A percentile compares a stretch with the other conserved stretches of the same genome.
phyloP scores from a whole-genome alignment of 176 grass and related monocot species.

The Ensete ventricosum region DNA sequence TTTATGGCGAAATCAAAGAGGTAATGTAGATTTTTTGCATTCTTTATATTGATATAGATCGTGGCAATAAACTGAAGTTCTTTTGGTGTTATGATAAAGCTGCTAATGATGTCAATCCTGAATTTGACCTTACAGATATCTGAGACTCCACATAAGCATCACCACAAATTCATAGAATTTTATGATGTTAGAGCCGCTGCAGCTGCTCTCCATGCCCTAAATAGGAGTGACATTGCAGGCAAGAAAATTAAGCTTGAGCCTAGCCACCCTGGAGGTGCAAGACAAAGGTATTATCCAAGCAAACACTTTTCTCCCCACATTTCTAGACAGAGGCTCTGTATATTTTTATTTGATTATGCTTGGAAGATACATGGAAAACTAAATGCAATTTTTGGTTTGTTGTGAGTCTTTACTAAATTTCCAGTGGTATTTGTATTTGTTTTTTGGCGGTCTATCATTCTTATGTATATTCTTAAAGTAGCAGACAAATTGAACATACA shows the following conservation, averaged over 20 bases:
- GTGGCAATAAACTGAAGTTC: too few species aligned
- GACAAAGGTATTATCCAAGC: slow-evolving; percentile 27
- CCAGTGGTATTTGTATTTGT: too few species aligned
- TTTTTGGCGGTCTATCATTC: too few species aligned
- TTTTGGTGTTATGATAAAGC: too few species aligned
- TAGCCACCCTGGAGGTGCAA: slow-evolving; percentile 44
- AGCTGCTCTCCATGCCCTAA: slow-evolving; percentile 55
- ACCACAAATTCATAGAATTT: slow-evolving; percentile 87
- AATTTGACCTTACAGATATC: slow-evolving; percentile 33
- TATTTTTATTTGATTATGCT: too few species aligned
- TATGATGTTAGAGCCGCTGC: slow-evolving; percentile 84
- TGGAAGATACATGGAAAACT: too few species aligned
- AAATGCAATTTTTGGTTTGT: too few species aligned
- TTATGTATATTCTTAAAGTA: too few species aligned
- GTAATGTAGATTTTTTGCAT: slow-evolving; percentile 8
- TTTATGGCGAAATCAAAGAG: slow-evolving; percentile 88
- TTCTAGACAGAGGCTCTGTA: neutral
- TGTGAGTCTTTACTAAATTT: too few species aligned
- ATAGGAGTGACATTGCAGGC: slow-evolving; percentile 54
- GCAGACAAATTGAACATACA: too few species aligned
- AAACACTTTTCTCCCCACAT: neutral
- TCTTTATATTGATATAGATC: neutral
- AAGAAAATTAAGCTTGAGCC: slow-evolving; percentile 72
- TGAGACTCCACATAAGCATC: slow-evolving; percentile 46
- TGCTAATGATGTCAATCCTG: neutral